Conservation (phyloP, 768 basidiomycete species). For the Stropharia rugosoannulata region DNA sequence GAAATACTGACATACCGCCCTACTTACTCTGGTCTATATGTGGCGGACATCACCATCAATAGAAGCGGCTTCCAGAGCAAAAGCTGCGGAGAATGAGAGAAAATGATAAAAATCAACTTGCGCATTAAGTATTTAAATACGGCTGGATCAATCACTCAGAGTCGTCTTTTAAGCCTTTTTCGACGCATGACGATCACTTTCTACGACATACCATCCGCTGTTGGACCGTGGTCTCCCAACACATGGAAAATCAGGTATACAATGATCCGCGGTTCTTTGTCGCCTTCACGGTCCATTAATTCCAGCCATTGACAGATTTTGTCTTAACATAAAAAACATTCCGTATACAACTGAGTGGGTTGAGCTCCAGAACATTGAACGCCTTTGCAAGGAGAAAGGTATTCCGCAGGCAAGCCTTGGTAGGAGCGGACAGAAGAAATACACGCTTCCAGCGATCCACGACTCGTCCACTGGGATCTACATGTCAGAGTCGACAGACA, state of each 20-base stretch:
- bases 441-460: slow-evolving; percentile 49
- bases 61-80: too few species aligned
- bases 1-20: too few species aligned
- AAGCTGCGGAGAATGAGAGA: too few species aligned
- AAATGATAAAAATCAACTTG: too few species aligned
- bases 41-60: too few species aligned
- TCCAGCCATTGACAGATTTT: slow-evolving; percentile 18
- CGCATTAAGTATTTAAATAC: too few species aligned
- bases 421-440: slow-evolving; percentile 29
- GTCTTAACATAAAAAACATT: slow-evolving; percentile 32
- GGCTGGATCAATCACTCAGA: too few species aligned
- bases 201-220: slow-evolving; percentile 5
- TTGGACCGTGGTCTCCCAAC: slow-evolving; percentile 7
- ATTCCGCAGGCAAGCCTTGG: slow-evolving; percentile 20
- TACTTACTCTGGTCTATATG: too few species aligned
- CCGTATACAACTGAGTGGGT: slow-evolving; percentile 47
- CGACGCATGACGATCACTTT: slow-evolving; percentile 8
- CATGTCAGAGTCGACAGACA: slow-evolving; percentile 42
- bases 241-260: slow-evolving; percentile 10
- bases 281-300: not conserved
- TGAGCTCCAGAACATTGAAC: slow-evolving; percentile 48
- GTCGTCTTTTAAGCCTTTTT: too few species aligned
- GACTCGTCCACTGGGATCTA: slow-evolving; percentile 38
- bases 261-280: not conserved
- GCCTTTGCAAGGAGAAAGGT: slow-evolving; percentile 31